Percentiles rank a stretch among this genome's conserved stretches.
Evolutionary conservation across 768 basidiomycete genomes (phyloP).

Genomic region (Suillus bovinus): DNA sequence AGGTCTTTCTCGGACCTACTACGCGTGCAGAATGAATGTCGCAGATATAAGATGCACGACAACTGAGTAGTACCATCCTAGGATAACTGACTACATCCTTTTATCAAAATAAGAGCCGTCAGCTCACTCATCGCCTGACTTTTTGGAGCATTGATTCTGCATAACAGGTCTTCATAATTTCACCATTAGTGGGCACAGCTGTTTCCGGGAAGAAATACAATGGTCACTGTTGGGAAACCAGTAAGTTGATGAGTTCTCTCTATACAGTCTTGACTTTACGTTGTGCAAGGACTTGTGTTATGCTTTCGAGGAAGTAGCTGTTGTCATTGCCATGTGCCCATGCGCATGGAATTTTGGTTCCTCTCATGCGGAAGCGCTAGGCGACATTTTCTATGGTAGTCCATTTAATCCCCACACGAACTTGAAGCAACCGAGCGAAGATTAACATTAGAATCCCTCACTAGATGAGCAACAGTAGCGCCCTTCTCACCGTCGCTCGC

Average conservation of each 20-base stretch:
- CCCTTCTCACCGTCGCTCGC: conserved; percentile 2
- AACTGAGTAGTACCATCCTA: not conserved
- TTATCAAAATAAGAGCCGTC: not conserved
- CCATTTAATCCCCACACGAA: conserved; percentile 22
- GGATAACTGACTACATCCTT: not conserved
- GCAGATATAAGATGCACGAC: not conserved
- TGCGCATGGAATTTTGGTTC: conserved; percentile 25
- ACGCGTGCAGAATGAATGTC: not conserved
- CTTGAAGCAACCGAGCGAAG: not conserved
- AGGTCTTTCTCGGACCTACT: not conserved
- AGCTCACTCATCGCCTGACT: not conserved
- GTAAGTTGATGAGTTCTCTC: not conserved
- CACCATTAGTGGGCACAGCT: not conserved
- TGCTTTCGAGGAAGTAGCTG: conserved; percentile 33
- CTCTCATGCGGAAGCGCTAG: conserved; percentile 23
- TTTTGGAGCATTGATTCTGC: not conserved
- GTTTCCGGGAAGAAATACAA: conserved; percentile 1
- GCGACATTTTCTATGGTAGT: conserved; percentile 32
- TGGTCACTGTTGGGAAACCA: not conserved
- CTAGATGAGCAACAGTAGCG: not conserved
- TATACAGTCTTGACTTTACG: not conserved
- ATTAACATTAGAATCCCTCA: conserved; percentile 2
- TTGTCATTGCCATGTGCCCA: conserved; percentile 32
- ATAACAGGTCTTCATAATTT: not conserved
- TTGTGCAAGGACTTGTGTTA: conserved; percentile 28